Conservation (phyloP, 805 yeast genomes). For the Spathaspora sp. region DNA sequence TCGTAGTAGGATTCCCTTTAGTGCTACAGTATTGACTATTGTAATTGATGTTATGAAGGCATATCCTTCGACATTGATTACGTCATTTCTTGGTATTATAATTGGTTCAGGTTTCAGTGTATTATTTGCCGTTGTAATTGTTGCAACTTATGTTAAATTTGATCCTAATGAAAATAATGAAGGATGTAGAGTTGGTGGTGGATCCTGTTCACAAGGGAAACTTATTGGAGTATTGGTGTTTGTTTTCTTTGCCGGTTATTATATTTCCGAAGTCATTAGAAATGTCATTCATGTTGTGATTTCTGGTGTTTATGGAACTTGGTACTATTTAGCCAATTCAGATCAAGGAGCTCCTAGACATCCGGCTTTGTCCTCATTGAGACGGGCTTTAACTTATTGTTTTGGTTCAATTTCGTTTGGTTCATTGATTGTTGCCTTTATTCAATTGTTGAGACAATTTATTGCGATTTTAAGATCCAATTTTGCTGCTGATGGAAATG, state of each 20-base stretch:
- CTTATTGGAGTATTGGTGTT: conserved; percentile 68
- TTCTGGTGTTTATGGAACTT: conserved; percentile 82
- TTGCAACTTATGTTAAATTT: conserved; percentile 75
- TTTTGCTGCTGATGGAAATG: conserved; percentile 49
- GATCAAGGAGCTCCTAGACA: conserved; percentile 75
- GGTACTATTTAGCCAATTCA: conserved; percentile 79
- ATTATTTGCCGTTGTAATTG: conserved; percentile 63
- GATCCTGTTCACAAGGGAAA: conserved; percentile 50
- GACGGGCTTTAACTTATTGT: conserved; percentile 77
- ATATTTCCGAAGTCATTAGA: conserved; percentile 76
- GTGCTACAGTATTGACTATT: conserved; percentile 64
- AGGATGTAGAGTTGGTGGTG: conserved; percentile 54
- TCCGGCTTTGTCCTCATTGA: conserved; percentile 80
- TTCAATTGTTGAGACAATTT: conserved; percentile 62
- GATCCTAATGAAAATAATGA: conserved; percentile 52
- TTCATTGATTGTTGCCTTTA: conserved; percentile 63
- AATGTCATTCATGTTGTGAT: conserved; percentile 78
- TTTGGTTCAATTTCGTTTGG: conserved; percentile 92
- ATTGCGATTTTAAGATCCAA: conserved; percentile 50
- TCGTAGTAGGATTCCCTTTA: conserved; percentile 68
- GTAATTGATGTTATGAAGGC: conserved; percentile 74
- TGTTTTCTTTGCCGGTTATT: conserved; percentile 79
- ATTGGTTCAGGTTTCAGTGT: conserved; percentile 61
- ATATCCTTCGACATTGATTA: conserved; percentile 65
- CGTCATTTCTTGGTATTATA: conserved; percentile 58